Evolutionary conservation across 1,284 basidiomycete species (phyloP).

Genomic region (Leccinum pallidistipes): DNA sequence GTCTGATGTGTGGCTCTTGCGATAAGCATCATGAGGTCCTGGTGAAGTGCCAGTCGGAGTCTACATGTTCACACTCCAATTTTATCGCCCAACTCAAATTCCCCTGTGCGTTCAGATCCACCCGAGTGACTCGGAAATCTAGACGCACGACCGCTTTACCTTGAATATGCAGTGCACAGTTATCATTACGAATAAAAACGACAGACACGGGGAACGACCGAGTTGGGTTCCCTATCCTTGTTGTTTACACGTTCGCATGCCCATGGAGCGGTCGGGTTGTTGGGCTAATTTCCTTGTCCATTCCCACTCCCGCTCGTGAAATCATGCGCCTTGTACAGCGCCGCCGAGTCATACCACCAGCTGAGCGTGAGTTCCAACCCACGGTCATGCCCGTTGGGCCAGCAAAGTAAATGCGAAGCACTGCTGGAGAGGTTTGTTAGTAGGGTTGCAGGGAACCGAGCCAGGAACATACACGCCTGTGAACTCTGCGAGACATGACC

Average conservation of each 20-base stretch:
- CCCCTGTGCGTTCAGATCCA: neutral
- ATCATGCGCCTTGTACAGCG: constrained; percentile 31
- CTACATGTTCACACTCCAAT: too few relatives aligned
- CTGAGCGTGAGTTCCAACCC: too few relatives aligned
- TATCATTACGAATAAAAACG: neutral
- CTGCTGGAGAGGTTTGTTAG: too few relatives aligned
- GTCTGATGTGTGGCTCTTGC: too few relatives aligned
- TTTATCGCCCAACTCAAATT: neutral
- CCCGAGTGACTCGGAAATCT: neutral
- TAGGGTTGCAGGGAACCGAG: too few relatives aligned
- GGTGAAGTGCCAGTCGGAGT: too few relatives aligned
- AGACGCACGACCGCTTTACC: neutral
- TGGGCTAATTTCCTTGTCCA: neutral
- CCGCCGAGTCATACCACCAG: too few relatives aligned
- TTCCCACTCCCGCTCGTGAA: neutral
- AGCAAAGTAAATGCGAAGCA: too few relatives aligned
- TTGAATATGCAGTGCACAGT: neutral
- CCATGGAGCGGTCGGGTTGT: neutral
- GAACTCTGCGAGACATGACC: too few relatives aligned
- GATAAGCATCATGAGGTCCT: too few relatives aligned
- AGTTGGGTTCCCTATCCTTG: neutral
- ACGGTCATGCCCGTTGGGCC: too few relatives aligned
- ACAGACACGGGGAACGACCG: neutral
- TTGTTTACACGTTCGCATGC: neutral
- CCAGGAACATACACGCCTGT: too few relatives aligned